A percentile compares a stretch with the other conserved stretches of the same genome.
Conservation (phyloP, 2,329 filamentous ascomycete species). For the Neurospora sp. region DNA sequence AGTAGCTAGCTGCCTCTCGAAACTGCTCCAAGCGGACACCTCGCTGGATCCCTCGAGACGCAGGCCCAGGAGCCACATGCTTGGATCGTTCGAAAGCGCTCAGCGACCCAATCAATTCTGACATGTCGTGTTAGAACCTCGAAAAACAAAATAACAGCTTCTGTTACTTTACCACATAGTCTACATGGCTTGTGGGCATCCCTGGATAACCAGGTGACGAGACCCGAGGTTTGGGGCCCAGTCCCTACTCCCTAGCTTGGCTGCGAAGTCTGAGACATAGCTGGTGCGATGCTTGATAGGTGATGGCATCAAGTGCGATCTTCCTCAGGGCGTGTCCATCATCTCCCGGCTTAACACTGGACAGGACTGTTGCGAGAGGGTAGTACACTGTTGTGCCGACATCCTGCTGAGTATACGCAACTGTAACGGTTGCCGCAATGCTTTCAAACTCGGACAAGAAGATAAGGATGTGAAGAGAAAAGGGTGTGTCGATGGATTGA, state of each 20-base stretch:
- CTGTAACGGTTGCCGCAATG: not conserved
- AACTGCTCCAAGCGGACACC: not conserved
- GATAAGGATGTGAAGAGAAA: not conserved
- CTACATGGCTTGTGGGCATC: not conserved
- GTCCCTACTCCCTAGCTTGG: not conserved
- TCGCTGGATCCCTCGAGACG: not conserved
- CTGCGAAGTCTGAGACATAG: not conserved
- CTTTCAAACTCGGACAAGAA: not conserved
- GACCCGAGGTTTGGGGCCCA: not conserved
- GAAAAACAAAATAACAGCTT: no score
- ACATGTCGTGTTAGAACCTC: not conserved
- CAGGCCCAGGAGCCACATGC: not conserved
- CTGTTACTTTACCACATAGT: not conserved
- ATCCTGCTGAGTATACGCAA: not conserved
- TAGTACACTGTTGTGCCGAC: not conserved
- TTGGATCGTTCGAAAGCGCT: not conserved
- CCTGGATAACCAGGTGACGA: not conserved
- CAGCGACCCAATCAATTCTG: not conserved
- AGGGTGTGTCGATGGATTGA: not conserved
- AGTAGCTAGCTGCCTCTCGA: not conserved
- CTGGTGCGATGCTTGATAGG: not conserved
- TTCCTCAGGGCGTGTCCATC: not conserved
- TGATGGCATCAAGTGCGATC: not conserved
- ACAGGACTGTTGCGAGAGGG: not conserved
- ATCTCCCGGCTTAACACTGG: not conserved